Evolutionary conservation across 106 monocot species (phyloP), one percentile per base, ranked within the genome.

Genomic region (Allium sativum): DNA sequence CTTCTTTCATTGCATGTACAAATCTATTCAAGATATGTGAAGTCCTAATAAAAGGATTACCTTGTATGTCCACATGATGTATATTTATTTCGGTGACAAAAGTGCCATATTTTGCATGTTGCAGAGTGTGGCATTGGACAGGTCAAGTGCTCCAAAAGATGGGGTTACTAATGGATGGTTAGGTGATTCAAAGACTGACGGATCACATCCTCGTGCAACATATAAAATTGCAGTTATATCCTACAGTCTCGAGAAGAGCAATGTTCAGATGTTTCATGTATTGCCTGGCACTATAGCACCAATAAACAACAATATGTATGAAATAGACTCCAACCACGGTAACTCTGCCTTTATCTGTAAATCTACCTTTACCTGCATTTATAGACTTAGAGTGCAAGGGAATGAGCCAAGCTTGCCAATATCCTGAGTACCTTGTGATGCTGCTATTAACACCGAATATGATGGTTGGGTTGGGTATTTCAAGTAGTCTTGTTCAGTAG

Each of bases 121-220:
- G 77, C 81, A 94, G 94, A 94, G 84, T 45, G 90, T 94, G 43
- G 86, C 94, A 4, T 94, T 77, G 59, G 94, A 94, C 72, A 53
- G 90, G 54, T 86, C 86, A 7, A 94, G 83, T 61, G 86, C 94
- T 7, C 90, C 90, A 0, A 94, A 79, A 67, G 76, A 81, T 46
- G 81, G 72, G 52, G 45, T 41, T 40, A 74, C 84, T 21, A 70
- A 48, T 9, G 92, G 60, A 14, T 87, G 92, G 92, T 72, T 81
- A n/a, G 59, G 81, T 58, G 75, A 56, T 12, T 58, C 77, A 0
- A 64, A 65, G 14, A 48, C 55, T 18, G 79, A 72, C 21, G 14
- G 57, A 50, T 74, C 74, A 18, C 21, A 48, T 9, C 51, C 31
- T 18, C 40, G 62, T 6, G 54, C 68, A 65, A 61, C 70, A 59